These are phyloP conservation scores for Fusarium sp. DNA, from an alignment of 2,329 filamentous ascomycete species.

Conservation along the genomic window DNA sequence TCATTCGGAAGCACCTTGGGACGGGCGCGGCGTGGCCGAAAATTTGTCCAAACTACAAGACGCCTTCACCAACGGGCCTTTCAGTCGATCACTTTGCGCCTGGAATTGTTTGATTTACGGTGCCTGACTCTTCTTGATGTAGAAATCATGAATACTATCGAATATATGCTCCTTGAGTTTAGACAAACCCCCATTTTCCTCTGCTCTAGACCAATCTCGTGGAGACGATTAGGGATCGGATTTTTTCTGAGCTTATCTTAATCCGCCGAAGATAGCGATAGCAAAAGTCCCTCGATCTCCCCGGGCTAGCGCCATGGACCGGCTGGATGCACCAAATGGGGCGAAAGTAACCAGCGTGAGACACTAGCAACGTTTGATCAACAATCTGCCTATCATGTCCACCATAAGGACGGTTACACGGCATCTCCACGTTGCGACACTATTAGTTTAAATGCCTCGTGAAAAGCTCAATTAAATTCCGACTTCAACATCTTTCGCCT, in stretches of 20 bases:
- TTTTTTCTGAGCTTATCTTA: not conserved
- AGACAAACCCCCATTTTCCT: not conserved
- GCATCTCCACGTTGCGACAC: not conserved
- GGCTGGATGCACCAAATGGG: not conserved
- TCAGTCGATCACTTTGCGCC: too few species aligned
- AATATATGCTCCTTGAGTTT: accelerated
- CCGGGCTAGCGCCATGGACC: slow-evolving; percentile 6
- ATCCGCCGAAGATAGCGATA: not conserved
- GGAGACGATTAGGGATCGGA: not conserved
- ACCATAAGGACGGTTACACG: slow-evolving; percentile 15
- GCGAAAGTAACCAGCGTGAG: not conserved
- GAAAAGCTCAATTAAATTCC: not conserved
- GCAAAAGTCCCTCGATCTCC: not conserved
- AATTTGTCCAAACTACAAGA: not conserved
- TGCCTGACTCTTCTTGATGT: too few species aligned
- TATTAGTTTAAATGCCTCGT: slow-evolving; percentile 17
- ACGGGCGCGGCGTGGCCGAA: not conserved
- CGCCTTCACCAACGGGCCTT: not conserved
- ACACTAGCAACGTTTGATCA: slow-evolving; percentile 7
- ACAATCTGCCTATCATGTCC: slow-evolving; percentile 5
- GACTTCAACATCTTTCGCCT: not conserved
- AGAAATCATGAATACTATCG: not conserved
- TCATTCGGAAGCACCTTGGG: not conserved
- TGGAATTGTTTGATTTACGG: too few species aligned
- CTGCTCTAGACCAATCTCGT: not conserved